Evolutionary conservation across 1,284 basidiomycete genomes (phyloP).

Genomic region (Ustilago cynodontis): DNA sequence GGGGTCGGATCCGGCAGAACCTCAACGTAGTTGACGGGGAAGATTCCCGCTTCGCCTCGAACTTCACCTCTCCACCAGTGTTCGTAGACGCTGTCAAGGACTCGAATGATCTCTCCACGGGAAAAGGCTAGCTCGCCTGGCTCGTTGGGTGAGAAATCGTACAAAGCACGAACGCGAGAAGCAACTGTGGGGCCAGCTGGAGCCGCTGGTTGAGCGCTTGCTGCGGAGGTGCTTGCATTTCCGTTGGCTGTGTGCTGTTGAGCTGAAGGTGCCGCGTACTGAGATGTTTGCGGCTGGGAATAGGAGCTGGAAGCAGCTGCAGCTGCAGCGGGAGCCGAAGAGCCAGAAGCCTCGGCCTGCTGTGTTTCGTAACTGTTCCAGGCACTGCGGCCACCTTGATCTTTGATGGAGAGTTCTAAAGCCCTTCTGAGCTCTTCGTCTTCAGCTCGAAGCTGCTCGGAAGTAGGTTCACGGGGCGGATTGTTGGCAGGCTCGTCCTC

Average conservation of each 20-base stretch:
- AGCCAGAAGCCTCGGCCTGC: conserved; percentile 35
- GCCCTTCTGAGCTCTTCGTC: conserved; percentile 68
- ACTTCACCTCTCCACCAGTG: conserved; percentile 99
- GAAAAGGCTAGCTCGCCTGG: conserved; percentile 92
- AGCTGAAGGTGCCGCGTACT: conserved; percentile 55
- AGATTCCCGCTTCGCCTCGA: conserved; percentile 92
- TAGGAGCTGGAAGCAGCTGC: conserved; percentile 19
- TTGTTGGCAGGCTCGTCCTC: conserved; percentile 49
- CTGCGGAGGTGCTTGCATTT: conserved; percentile 4
- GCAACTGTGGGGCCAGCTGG: conserved; percentile 57
- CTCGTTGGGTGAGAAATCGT: conserved; percentile 89
- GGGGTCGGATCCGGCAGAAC: conserved; percentile 86
- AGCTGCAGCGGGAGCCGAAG: conserved; percentile 37
- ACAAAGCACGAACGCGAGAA: conserved; percentile 81
- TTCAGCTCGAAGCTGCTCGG: conserved; percentile 62
- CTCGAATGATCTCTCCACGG: conserved; percentile 94
- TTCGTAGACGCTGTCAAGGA: conserved; percentile 92
- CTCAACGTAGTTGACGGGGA: conserved; percentile 98
- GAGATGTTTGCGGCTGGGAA: conserved; percentile 14
- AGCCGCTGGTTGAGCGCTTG: conserved; percentile 8
- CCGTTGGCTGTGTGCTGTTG: conserved; percentile 71
- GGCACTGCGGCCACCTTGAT: conserved; percentile 62
- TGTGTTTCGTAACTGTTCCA: conserved; percentile 20
- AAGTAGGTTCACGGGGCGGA: conserved; percentile 32
- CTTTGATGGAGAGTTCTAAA: conserved; percentile 64